A percentile compares a stretch with the other conserved stretches of the same genome.
Evolutionary conservation across 495 filamentous ascomycete genomes (phyloP).

Genomic region (Chaetomium cochliodes): DNA sequence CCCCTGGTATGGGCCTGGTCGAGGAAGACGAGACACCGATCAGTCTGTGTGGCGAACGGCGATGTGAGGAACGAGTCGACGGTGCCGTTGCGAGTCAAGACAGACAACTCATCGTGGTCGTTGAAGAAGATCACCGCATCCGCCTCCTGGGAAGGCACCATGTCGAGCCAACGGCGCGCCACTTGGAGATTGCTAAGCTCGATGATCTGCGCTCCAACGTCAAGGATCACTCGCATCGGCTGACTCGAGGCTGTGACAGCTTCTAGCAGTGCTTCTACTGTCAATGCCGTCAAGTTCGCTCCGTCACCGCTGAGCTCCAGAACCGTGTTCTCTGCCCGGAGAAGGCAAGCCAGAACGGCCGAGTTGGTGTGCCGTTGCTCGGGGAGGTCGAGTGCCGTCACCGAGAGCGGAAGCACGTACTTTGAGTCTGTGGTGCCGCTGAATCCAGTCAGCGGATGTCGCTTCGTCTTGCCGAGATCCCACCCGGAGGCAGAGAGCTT

Average conservation of each 20-base stretch:
- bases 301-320: slow-evolving; percentile 32
- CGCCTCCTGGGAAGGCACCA: slow-evolving; percentile 20
- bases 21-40: slow-evolving; percentile 65
- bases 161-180: slow-evolving; percentile 48
- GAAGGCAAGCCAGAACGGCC: slow-evolving; percentile 56
- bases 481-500: slow-evolving; percentile 71
- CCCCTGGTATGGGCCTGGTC: slow-evolving; percentile 78
- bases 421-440: slow-evolving; percentile 72
- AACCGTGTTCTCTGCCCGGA: slow-evolving; percentile 56
- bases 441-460: slow-evolving; percentile 60
- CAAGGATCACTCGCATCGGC: slow-evolving; percentile 60
- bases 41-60: slow-evolving; percentile 58
- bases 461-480: slow-evolving; percentile 57
- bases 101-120: slow-evolving; percentile 50
- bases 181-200: slow-evolving; percentile 60
- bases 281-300: slow-evolving; percentile 26
- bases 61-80: slow-evolving; percentile 57
- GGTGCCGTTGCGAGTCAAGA: slow-evolving; percentile 44
- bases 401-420: slow-evolving; percentile 54
- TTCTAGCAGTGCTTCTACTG: slow-evolving; percentile 48
- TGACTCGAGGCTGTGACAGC: slow-evolving; percentile 42
- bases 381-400: slow-evolving; percentile 56
- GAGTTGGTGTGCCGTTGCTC: slow-evolving; percentile 64
- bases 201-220: slow-evolving; percentile 72
- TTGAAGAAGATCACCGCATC: slow-evolving; percentile 58